phyloP scores from a whole-genome alignment of 768 basidiomycete species.

The Lyophyllum semitale region DNA sequence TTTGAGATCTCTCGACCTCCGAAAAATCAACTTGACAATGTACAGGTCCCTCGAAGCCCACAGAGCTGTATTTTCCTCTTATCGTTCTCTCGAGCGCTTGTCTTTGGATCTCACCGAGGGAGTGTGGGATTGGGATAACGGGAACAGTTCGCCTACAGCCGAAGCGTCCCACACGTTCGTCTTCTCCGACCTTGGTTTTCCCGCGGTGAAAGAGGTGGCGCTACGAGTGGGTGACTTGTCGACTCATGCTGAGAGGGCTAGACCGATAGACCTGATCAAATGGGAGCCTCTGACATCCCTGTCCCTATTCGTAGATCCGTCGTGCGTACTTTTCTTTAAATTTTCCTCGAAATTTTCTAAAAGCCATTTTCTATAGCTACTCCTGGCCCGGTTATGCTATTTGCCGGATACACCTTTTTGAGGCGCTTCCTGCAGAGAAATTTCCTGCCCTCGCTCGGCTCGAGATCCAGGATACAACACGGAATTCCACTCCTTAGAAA shows the following conservation, averaged over 20 bases:
- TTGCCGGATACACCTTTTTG: conserved; percentile 11
- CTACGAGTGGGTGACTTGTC: conserved; percentile 19
- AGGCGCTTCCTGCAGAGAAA: neutral
- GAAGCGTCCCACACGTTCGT: conserved; percentile 11
- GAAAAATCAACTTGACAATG: conserved; percentile 6
- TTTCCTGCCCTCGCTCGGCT: conserved; percentile 13
- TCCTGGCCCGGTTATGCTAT: conserved; percentile 7
- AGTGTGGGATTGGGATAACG: conserved; percentile 22
- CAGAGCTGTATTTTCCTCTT: conserved; percentile 5
- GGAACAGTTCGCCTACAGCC: conserved; percentile 9
- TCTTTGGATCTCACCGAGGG: too few species aligned
- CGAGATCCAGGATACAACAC: conserved; percentile 16
- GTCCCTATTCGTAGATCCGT: conserved; percentile 9
- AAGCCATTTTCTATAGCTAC: neutral
- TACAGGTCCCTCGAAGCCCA: conserved; percentile 3
- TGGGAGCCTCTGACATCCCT: conserved; percentile 13
- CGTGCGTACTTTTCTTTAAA: conserved; percentile 7
- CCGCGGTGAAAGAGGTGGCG: conserved; percentile 16
- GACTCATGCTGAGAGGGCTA: neutral
- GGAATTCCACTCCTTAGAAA: conserved; percentile 8
- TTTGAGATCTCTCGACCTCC: conserved; percentile 12
- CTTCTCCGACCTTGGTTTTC: conserved; percentile 17
- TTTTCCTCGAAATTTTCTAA: neutral
- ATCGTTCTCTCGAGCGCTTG: conserved; percentile 7
- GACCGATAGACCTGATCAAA: conserved; percentile 17